phyloP scores from a whole-genome alignment of 2,329 filamentous ascomycete genomes.

The Epichloe sp. region DNA sequence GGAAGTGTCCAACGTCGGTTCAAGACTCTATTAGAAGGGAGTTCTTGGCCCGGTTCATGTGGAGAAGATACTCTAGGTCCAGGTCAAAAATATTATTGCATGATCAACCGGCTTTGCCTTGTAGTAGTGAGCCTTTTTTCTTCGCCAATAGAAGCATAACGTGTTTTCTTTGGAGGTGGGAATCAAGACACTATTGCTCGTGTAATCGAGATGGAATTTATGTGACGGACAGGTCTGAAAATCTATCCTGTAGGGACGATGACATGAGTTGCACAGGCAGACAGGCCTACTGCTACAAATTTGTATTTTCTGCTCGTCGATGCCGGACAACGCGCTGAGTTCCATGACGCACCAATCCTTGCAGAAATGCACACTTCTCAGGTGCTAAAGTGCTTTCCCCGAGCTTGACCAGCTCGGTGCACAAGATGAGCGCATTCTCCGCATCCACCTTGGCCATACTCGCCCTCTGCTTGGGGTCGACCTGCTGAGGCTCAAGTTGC shows the following conservation, averaged over 20 bases:
- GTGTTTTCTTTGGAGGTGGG: not conserved
- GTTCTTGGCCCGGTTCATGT: slow-evolving; percentile 22
- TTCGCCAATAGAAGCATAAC: not conserved
- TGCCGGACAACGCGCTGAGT: slow-evolving; percentile 27
- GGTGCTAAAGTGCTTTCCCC: slow-evolving; percentile 27
- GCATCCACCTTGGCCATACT: slow-evolving; percentile 39
- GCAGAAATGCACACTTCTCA: slow-evolving; percentile 27
- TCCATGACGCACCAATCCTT: slow-evolving; percentile 36
- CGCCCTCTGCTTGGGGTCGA: slow-evolving; percentile 28
- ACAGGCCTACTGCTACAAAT: not conserved
- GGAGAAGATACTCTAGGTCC: slow-evolving; percentile 26
- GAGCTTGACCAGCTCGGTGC: slow-evolving; percentile 39
- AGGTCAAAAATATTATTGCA: slow-evolving; percentile 29
- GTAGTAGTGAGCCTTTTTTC: slow-evolving; percentile 6
- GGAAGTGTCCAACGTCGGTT: slow-evolving; percentile 25
- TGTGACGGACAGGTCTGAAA: no score
- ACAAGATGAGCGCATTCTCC: slow-evolving; percentile 48
- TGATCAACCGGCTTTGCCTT: slow-evolving; percentile 25
- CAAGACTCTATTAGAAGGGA: slow-evolving; percentile 21
- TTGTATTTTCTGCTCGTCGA: not conserved
- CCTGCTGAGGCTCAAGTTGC: slow-evolving; percentile 33
- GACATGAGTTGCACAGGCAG: no score
- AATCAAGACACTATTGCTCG: not conserved
- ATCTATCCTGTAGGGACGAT: no score
- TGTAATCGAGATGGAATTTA: not conserved